These are phyloP conservation scores for Globisporangium middletonii DNA, from an alignment of 352 stramenopile species.

Conservation along the genomic window DNA sequence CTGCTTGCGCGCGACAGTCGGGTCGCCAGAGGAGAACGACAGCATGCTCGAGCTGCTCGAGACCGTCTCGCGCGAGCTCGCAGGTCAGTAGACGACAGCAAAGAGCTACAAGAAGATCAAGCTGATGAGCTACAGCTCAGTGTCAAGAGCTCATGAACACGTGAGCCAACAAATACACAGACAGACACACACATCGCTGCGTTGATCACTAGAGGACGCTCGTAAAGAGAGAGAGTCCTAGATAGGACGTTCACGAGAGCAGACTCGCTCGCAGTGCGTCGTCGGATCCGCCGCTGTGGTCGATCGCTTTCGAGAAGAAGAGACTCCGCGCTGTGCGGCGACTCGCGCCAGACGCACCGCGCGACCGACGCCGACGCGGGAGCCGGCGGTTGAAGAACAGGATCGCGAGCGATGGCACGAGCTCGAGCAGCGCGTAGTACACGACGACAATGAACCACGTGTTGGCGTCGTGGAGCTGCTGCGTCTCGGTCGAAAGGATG, in stretches of 20 bases:
- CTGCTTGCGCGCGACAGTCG: constrained; percentile 95
- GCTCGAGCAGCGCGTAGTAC: constrained; percentile 78
- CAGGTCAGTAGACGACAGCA: constrained; percentile 2
- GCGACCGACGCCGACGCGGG: constrained; percentile 31
- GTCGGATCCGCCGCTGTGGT: constrained; percentile 4
- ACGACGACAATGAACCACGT: constrained; percentile 79
- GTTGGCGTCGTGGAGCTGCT: constrained; percentile 66
- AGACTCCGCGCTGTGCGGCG: constrained; percentile 13
- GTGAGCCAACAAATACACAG: no score
- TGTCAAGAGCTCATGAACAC: not conserved
- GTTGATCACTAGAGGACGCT: not conserved
- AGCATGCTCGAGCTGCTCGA: constrained; percentile 87
- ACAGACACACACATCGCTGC: not conserved
- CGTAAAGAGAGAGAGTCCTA: not conserved
- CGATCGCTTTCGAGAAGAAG: constrained; percentile 40
- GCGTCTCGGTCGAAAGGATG: constrained; percentile 56
- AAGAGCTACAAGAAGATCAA: not conserved
- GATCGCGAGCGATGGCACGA: constrained; percentile 68
- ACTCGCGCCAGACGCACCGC: constrained; percentile 5
- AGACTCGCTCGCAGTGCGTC: constrained; percentile 45
- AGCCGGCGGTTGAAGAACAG: constrained; percentile 83
- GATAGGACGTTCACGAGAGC: constrained; percentile 12
- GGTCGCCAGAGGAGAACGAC: constrained; percentile 91
- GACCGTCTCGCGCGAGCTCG: constrained; percentile 50
- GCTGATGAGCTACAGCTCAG: not conserved